Base-by-base conservation (phyloP, 2,329 filamentous ascomycete genomes). In the Didymosphaeria variabile region DNA sequence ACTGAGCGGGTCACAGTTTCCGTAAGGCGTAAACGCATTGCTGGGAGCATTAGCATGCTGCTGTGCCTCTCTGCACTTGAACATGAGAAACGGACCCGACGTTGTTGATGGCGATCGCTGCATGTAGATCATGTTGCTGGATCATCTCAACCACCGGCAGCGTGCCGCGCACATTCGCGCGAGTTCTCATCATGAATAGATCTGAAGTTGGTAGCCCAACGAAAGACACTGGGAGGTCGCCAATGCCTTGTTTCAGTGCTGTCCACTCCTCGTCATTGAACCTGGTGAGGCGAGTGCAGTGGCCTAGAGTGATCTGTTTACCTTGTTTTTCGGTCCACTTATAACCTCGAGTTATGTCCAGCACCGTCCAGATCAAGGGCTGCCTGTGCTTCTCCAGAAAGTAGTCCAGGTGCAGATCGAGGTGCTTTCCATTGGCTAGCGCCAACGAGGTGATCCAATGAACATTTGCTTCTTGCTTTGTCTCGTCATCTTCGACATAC, bases 341-440 rank as follows among this genome's bases (percentile, higher is more conserved):
- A 29, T 80, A 73, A 13, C 77, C 72, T 59, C 82, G 80, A 13
- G 91, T 78, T 0, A 79, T 74, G 0, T 83, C 70, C 23, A 91
- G 58, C 1, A 88, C 85, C 45, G 83, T 77, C 78, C 84, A 86
- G 0, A 89, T 77, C 57, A 88, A 76, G 0, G 87, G 79, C 53
- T 84, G 80, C 49, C 76, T 81, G 1, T 71, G 67, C 2, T 76
- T 61, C 55, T 88, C 83, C 2, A 92, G 79, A 59, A 88, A 88
- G 72, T 92, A 92, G 73, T 92, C 90, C 6, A 92, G 81, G 71
- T 92, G 90, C 49, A 92, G 87, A 68, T 92, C 90, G 5, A 92
- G 76, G 71, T 90, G 86, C 54, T 88, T 81, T 1, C 75, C 70
- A 42, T 82, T 71, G 23, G 77, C 63, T 40, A 88, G 71, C 1